Evolutionary conservation across 768 basidiomycete genomes (phyloP).

Genomic region (Artomyces pyxidatus): DNA sequence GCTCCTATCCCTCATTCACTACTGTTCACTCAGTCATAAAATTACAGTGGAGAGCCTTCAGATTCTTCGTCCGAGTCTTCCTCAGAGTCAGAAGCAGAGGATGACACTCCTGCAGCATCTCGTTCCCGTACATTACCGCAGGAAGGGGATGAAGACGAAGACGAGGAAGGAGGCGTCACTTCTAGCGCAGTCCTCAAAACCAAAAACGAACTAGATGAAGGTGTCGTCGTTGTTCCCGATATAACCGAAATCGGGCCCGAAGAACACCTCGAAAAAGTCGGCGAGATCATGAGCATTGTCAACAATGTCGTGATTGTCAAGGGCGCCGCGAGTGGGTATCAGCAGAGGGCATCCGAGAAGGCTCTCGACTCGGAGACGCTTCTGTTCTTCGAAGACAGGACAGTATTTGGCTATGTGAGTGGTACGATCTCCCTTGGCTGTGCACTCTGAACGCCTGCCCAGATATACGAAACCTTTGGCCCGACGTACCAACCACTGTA

Average conservation of each 20-base stretch:
- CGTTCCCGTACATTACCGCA: background rate
- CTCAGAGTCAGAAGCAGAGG: conserved; percentile 26
- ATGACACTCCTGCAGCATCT: background rate
- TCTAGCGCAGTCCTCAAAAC: conserved; percentile 41
- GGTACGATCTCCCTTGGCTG: conserved; percentile 23
- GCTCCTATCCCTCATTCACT: background rate
- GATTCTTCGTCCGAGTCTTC: conserved; percentile 32
- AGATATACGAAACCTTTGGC: conserved; percentile 96
- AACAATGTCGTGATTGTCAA: conserved; percentile 67
- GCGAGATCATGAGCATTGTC: conserved; percentile 70
- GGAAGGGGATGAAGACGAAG: conserved; percentile 29
- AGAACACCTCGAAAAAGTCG: conserved; percentile 68
- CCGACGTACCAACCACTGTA: conserved; percentile 88
- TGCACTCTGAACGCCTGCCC: conserved; percentile 16
- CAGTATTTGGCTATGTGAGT: conserved; percentile 88
- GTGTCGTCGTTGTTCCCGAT: conserved; percentile 52
- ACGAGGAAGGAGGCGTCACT: conserved; percentile 50
- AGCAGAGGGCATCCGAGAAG: conserved; percentile 42
- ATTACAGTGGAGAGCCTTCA: background rate
- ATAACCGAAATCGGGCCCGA: conserved; percentile 52
- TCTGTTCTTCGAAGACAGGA: conserved; percentile 82
- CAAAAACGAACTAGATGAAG: conserved; percentile 61
- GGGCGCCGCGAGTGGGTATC: conserved; percentile 39
- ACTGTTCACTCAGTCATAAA: background rate
- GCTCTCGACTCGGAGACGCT: conserved; percentile 86